A percentile compares a stretch with the other conserved stretches of the same genome.
phyloP scores from a whole-genome alignment of 176 grass and related monocot species.

The Elymus sibiricus region DNA sequence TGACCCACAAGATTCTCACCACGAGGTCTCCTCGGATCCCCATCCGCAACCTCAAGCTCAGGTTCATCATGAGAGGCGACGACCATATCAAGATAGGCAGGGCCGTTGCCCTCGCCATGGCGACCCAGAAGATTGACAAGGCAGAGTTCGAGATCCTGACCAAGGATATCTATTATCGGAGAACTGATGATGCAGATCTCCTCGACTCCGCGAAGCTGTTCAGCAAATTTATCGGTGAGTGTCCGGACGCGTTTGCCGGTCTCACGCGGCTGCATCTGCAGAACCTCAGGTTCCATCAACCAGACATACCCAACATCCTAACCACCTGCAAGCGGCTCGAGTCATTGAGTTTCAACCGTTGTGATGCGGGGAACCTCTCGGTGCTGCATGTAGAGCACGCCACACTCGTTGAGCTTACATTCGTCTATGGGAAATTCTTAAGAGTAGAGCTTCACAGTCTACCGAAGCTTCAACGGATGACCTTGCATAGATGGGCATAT shows the following conservation, averaged over 20 bases:
- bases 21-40: not conserved
- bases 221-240: not conserved
- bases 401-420: not conserved
- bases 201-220: not conserved
- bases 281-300: not conserved
- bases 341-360: not conserved
- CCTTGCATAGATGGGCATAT: not conserved
- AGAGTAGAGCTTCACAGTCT: not conserved
- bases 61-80: not conserved
- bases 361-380: rapidly evolving
- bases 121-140: not conserved
- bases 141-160: not conserved
- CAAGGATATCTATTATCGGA: not conserved
- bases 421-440: not conserved
- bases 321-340: not conserved
- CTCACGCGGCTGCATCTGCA: not conserved
- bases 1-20: not conserved
- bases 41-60: not conserved
- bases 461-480: not conserved
- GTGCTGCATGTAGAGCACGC: not conserved
- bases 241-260: not conserved
- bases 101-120: not conserved
- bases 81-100: not conserved
- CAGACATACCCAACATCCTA: not conserved
- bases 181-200: too few relatives aligned